A percentile compares a stretch with the other conserved stretches of the same genome.
Conservation (phyloP, 73 alveolate species). For the Halteria grandinella region DNA sequence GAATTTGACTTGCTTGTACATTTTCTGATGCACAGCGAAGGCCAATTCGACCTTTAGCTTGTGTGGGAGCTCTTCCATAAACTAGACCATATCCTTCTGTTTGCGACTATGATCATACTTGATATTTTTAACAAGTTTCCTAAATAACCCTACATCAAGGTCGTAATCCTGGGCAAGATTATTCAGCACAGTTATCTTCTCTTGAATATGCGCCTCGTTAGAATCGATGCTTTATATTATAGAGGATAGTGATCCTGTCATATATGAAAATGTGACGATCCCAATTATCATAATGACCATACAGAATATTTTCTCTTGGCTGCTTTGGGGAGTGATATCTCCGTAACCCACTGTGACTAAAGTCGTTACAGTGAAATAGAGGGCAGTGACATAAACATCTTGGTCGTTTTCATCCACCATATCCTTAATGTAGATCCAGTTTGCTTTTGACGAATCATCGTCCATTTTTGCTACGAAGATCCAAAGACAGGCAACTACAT, state of each 20-base stretch:
- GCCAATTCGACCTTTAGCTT: background rate
- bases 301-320: slow-evolving; percentile 53
- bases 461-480: background rate
- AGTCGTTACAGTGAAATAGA: slow-evolving; percentile 78
- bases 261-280: slow-evolving; percentile 36
- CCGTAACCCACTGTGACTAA: slow-evolving; percentile 81
- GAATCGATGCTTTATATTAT: slow-evolving; percentile 21
- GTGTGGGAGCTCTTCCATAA: slow-evolving; percentile 5
- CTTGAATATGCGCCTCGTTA: slow-evolving; percentile 16
- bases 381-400: slow-evolving; percentile 64
- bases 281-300: slow-evolving; percentile 44
- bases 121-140: background rate
- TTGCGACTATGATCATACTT: slow-evolving; percentile 2
- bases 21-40: background rate
- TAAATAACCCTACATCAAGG: background rate
- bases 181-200: slow-evolving; percentile 14
- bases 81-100: slow-evolving; percentile 1
- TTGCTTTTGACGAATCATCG: background rate
- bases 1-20: background rate
- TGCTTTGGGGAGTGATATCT: slow-evolving; percentile 62
- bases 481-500: background rate
- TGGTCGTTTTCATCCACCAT: background rate
- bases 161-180: slow-evolving; percentile 5
- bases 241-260: slow-evolving; percentile 26
- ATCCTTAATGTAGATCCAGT: background rate